Base-by-base conservation (phyloP, 78 protist species). In the Tieghemostelium lacteum region DNA sequence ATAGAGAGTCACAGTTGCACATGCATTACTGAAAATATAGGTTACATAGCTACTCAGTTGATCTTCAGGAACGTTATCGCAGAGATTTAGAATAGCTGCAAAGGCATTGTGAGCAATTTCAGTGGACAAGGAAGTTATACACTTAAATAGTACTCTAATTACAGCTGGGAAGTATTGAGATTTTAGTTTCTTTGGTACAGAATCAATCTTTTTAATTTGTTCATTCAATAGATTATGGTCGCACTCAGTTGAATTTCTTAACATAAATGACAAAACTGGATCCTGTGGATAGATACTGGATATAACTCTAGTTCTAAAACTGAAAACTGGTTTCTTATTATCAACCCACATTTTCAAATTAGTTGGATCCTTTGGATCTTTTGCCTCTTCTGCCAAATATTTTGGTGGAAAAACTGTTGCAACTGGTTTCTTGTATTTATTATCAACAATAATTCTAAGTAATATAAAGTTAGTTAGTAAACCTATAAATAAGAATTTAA, bases 241-340 rank as follows among this genome's bases (percentile, higher is more conserved):
- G 1, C 57, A 12, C 3, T 73, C 75, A 14, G 36, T 26, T 0
- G 66, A 50, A 12, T 80, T 70, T 24, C 33, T 50, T 17, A 80
- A 40, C 5, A 80, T 12, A 20, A 37, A 14, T 2, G 77, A n/a
- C 33, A 80, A 40, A 12, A 60, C 24, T 10, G 75, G 76, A 29
- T 87, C 93, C 34, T 87, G 93, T 57, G 88, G 86, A 61, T 87
- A 76, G 17, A 87, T 22, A 29, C 77, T 39, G 12, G 93, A 87
- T 22, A 87, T 40, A 1, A 74, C 62, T 34, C 80, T 54, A 29
- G 93, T 87, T 20, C 60, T 62, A 63, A 87, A 67, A 12, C 60
- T 28, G 24, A 87, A 87, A 5, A 87, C 67, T 14, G 85, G 85
- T 26, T 64, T 87, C 85, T 87, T 87, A 28, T 63, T 74, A 33